Conservation (phyloP, 164 flowering plant species). For the Vitis rotundifolia region DNA sequence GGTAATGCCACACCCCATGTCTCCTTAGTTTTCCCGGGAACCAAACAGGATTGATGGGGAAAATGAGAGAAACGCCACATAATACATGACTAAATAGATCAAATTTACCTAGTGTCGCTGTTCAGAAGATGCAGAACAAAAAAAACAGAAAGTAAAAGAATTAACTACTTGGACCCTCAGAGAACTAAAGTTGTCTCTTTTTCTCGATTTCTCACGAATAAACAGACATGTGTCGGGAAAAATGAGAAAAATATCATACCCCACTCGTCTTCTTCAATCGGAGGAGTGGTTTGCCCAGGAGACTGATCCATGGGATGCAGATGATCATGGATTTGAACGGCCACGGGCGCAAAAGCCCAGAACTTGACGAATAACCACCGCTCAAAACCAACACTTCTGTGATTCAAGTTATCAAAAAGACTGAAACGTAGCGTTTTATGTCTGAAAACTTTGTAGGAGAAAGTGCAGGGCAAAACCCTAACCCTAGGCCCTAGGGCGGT, state of each 20-base stretch:
- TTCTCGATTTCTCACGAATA: slow-evolving; percentile 4
- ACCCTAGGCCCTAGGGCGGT: not conserved
- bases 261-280: slow-evolving; percentile 74
- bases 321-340: slow-evolving; percentile 63
- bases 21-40: no score
- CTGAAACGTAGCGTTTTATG: no score
- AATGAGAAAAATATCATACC: slow-evolving; percentile 31
- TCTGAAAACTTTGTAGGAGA: not conserved
- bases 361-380: slow-evolving; percentile 11
- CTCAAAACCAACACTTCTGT: not conserved
- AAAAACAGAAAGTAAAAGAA: no score
- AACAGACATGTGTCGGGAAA: not conserved
- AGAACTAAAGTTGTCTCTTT: not conserved
- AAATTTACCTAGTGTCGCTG: no score
- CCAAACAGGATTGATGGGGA: no score
- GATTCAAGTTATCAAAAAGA: no score
- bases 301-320: slow-evolving; percentile 58
- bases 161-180: not conserved
- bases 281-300: slow-evolving; percentile 46
- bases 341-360: slow-evolving; percentile 56
- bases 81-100: no score
- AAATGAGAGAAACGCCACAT: no score
- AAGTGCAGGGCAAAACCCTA: not conserved
- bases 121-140: no score
- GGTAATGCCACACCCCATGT: no score